phyloP scores from a whole-genome alignment of 768 basidiomycete genomes.

The Boletus fagicola region DNA sequence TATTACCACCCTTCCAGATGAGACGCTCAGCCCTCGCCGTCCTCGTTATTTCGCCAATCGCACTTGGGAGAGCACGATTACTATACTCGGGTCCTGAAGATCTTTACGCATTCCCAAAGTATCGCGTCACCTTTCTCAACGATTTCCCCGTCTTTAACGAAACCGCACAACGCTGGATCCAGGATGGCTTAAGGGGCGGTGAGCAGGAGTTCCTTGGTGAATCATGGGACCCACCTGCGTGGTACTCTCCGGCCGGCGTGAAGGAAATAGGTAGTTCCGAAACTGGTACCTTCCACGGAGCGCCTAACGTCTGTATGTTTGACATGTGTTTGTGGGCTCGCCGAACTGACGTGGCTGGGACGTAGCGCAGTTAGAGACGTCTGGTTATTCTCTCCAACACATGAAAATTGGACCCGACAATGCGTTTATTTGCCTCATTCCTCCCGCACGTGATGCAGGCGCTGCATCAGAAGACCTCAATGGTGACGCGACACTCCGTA shows the following conservation, averaged over 20 bases:
- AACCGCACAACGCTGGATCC: constrained; percentile 74
- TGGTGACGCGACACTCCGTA: constrained; percentile 62
- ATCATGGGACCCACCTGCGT: constrained; percentile 45
- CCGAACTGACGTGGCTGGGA: constrained; percentile 13
- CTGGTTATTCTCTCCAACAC: constrained; percentile 59
- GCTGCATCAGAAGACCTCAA: constrained; percentile 52
- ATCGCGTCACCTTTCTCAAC: constrained; percentile 75
- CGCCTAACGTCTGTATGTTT: constrained; percentile 39
- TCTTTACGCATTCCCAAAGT: constrained; percentile 78
- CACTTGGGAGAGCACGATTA: constrained; percentile 31
- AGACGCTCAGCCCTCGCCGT: constrained; percentile 14
- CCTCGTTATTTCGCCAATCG: constrained; percentile 19
- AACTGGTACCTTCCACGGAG: constrained; percentile 28
- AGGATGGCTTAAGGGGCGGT: constrained; percentile 69
- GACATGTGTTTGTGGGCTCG: constrained; percentile 15
- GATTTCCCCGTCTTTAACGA: constrained; percentile 69
- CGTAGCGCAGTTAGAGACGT: constrained; percentile 25
- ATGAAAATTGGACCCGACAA: constrained; percentile 71
- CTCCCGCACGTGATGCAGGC: constrained; percentile 52
- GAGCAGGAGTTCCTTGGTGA: constrained; percentile 75
- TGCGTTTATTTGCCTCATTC: constrained; percentile 78
- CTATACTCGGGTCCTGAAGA: constrained; percentile 78
- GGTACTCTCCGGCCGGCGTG: constrained; percentile 39
- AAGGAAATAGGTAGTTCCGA: constrained; percentile 64
- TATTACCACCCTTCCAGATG: constrained; percentile 11